Base-by-base conservation (phyloP, 208 protist genomes). In the Phytomonas sp. region DNA sequence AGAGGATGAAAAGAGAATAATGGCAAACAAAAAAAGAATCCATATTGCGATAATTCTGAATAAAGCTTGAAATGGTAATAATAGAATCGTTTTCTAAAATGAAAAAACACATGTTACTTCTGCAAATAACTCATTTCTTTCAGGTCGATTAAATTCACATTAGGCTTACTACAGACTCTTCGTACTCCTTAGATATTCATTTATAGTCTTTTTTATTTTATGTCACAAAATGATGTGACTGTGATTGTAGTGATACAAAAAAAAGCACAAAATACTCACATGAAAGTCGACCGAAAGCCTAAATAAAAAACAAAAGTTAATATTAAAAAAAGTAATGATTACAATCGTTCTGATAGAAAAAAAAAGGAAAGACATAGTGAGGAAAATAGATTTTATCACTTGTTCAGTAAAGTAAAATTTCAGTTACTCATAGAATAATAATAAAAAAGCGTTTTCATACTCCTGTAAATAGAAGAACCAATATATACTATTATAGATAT, bases 231-330 rank as follows among this genome's bases (percentile, higher is more conserved):
- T n/a, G n/a, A n/a, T 32, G 0, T 49, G 60, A 72, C 26, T 72
- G 7, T 59, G 31, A 59, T 45, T 63, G 32, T 23, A 69, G 29
- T 29, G 52, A 63, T 59, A 12, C 29, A 37, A 60, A 74, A 42
- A 68, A 36, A 6, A 69, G 65, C 42, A 70, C 65, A 75, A n/a
- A 37, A 65, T 36, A 59, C 59, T n/a, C 42, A 61, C 23, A 69
- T 56, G 10, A 33, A n/a, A n/a, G n/a, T n/a, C n/a, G n/a, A n/a
- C n/a, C n/a, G n/a, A n/a, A n/a, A n/a, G n/a, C n/a, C n/a, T n/a
- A n/a, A n/a, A n/a, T n/a, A n/a, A n/a, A n/a, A n/a, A n/a, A 34
- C 8, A 29, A 42, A 56, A 42, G 19, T 16, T 33, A 63, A 8
- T 19, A 26, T 16, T 7, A 52, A 6, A 68, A 42, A 26, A 68